Evolutionary conservation across 2,329 filamentous ascomycete genomes (phyloP), one percentile per base, ranked within the genome.

Genomic region (Aspergillus candidus): DNA sequence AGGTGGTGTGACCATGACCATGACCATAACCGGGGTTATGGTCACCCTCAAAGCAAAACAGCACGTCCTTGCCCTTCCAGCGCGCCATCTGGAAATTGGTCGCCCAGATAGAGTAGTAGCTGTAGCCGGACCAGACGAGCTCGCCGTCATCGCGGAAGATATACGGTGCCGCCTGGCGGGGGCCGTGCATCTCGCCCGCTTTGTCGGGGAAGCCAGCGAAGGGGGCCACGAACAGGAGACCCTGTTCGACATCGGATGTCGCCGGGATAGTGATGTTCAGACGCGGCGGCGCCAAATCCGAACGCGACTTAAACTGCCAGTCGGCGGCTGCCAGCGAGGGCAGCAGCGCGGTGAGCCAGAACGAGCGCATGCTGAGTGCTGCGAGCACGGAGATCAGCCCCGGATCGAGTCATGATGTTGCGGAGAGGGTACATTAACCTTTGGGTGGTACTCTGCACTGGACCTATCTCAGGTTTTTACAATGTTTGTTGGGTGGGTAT

Each of bases 101-200:
- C 0, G 70, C 58, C 72, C 75, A 78, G 55, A 73, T 73, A 29
- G 69, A 72, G 51, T 72, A 77, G 52, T 73, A 72, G 4, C 68
- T 70, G 42, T 76, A 76, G 2, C 77, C 75, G 1, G 76, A 79
- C 76, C 76, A 80, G 15, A 81, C 65, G 0, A 80, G 64, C 39
- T 79, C 74, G 2, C 77, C 77, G 29, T 75, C 61, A 51, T 77
- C 70, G 5, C 69, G 68, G 51, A 78, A 73, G 50, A 80, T 80
- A 55, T 80, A 80, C 0, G 76, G 72, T 0, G 66, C 75, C 1
- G 74, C 67, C 57, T 79, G 76, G 4, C 70, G 68, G 2, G 76
- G 75, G 0, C 56, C 53, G 27, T 59, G 56, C 30, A 52, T 51
- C 30, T 55, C 45, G 17, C 40, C 40, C 3, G 38, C 34, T 6